Evolutionary conservation across 129 eudicot genomes (phyloP).

Genomic region (Heracleum sosnowskyi): DNA sequence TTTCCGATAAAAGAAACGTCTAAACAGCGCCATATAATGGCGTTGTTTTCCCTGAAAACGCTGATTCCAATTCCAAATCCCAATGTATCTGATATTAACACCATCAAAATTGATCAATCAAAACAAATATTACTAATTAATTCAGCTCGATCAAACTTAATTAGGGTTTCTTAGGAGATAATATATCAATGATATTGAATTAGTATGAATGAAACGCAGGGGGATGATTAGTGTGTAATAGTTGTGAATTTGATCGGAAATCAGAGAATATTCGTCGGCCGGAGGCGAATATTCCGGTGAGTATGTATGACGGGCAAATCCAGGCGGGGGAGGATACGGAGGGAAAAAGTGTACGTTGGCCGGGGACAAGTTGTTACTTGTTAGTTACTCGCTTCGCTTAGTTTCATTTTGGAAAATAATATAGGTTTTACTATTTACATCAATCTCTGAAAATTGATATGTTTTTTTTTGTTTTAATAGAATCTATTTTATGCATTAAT

Average conservation of each 20-base stretch:
- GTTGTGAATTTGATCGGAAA: not conserved
- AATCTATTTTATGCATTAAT: too few relatives aligned
- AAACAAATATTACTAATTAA: not conserved
- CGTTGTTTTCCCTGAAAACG: conserved; percentile 63
- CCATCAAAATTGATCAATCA: not conserved
- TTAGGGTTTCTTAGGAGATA: not conserved
- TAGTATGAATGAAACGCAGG: not conserved
- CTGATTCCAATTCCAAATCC: conserved; percentile 1
- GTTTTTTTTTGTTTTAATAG: too few relatives aligned
- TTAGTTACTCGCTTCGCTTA: too few relatives aligned
- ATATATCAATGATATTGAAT: too few relatives aligned
- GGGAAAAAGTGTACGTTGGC: not conserved
- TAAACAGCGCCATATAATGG: conserved; percentile 99
- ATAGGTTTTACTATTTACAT: too few relatives aligned
- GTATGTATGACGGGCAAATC: not conserved
- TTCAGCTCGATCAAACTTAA: not conserved
- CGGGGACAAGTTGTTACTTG: too few relatives aligned
- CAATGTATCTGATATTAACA: not conserved
- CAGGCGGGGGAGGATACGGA: not conserved
- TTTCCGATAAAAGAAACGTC: conserved; percentile 79
- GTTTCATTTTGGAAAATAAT: too few relatives aligned
- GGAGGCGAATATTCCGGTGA: not conserved
- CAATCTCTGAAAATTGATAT: too few relatives aligned
- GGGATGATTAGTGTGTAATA: not conserved
- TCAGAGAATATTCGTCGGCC: not conserved